Percentiles rank a stretch among this genome's conserved stretches.
phyloP scores from a whole-genome alignment of 2,329 filamentous ascomycete genomes.

The Cyphellophora europaea region DNA sequence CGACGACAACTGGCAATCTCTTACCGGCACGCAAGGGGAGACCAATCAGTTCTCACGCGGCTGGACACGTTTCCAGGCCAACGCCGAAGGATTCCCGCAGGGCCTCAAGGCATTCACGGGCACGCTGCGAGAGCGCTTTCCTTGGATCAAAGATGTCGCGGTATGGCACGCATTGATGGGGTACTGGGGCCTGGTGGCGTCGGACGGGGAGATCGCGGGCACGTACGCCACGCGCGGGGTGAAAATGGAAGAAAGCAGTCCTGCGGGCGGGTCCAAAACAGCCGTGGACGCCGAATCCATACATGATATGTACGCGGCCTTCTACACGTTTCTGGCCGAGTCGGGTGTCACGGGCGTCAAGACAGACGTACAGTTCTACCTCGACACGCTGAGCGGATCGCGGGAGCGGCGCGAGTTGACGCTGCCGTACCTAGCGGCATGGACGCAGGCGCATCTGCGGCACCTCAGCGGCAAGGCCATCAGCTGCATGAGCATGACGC shows the following conservation, averaged over 20 bases:
- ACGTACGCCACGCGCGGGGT: slow-evolving; percentile 65
- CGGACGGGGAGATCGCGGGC: slow-evolving; percentile 59
- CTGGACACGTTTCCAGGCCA: slow-evolving; percentile 82
- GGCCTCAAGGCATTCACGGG: slow-evolving; percentile 65
- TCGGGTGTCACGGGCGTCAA: slow-evolving; percentile 81
- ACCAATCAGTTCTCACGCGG: slow-evolving; percentile 40
- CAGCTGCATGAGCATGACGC: slow-evolving; percentile 89
- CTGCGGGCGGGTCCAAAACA: slow-evolving; percentile 53
- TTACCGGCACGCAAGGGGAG: slow-evolving; percentile 47
- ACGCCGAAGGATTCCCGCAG: slow-evolving; percentile 65
- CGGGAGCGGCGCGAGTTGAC: slow-evolving; percentile 63
- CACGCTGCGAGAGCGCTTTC: slow-evolving; percentile 59
- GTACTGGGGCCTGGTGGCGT: slow-evolving; percentile 84
- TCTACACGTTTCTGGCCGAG: slow-evolving; percentile 70
- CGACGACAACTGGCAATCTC: slow-evolving; percentile 91
- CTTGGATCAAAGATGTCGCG: slow-evolving; percentile 69
- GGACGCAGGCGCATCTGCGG: slow-evolving; percentile 67
- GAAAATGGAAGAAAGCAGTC: slow-evolving; percentile 39
- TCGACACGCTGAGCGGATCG: slow-evolving; percentile 65
- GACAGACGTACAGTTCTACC: slow-evolving; percentile 83
- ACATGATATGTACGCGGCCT: slow-evolving; percentile 73
- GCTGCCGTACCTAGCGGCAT: slow-evolving; percentile 72
- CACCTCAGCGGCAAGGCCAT: slow-evolving; percentile 72
- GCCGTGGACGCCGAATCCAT: slow-evolving; percentile 69
- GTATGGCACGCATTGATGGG: slow-evolving; percentile 88